Base-by-base conservation (phyloP, 805 yeast species). In the Candida manassasensis region DNA sequence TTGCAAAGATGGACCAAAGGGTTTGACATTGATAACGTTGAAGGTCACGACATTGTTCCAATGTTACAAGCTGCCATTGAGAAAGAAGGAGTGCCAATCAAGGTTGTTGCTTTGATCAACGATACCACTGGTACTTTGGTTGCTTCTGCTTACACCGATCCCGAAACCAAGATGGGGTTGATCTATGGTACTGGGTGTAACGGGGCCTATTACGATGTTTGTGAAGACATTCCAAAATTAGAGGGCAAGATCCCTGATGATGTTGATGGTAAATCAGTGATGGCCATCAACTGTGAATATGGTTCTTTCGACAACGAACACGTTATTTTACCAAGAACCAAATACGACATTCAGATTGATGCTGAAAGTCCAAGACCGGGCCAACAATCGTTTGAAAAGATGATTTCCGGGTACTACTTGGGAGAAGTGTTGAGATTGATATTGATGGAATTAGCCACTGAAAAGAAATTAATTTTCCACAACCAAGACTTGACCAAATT, bases 1-100 rank as follows among this genome's bases (percentile, higher is more conserved):
- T 75, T 90, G 56, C 96, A 87, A 71, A 77, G 90, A 63, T 90
- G 97, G 97, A 90, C 97, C 44, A 90, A 90, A 69, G 98, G 97
- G 46, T 90, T 85, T 65, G 96, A 90, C 61, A 87, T 90, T 49
- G 83, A 76, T 40, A 86, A 82, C 40, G 96, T 90, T 38, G 97
- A 90, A 68, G 96, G 96, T 45, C 77, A 84, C 39, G 94, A 90
- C 56, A 96, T 90, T 41, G 96, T 84, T 35, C 94, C 95, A 44
- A 73, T 89, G 86, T 75, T 90, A 54, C 95, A 84, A 66, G 64
- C 66, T 9, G 85, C 95, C 27, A 71, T 90, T 45, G 69, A 73
- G 45, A 70, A 71, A 48, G 67, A 69, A 44, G 60, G 72, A 14
- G 77, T 86, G 34, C 95, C 96, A 44, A 84, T 89, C 51, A 73